These are phyloP conservation scores for Annulohypoxylon moriforme DNA, from an alignment of 495 filamentous ascomycete genomes.

Conservation along the genomic window DNA sequence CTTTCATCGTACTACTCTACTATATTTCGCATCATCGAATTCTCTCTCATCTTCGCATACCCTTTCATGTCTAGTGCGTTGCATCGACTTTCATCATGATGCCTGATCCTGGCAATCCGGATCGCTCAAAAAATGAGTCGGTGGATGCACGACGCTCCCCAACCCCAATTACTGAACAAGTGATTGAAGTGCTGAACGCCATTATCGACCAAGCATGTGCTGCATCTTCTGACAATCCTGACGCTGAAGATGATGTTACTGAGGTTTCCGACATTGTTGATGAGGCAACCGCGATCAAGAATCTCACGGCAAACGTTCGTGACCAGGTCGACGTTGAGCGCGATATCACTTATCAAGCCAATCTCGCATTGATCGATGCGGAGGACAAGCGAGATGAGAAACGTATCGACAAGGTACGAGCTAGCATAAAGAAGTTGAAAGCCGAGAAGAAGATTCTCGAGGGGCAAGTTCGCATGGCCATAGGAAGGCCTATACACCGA, in stretches of 20 bases:
- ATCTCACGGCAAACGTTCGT: conserved; percentile 77
- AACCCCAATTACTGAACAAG: conserved; percentile 12
- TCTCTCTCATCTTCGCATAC: neutral
- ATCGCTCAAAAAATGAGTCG: conserved; percentile 7
- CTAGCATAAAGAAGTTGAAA: conserved; percentile 66
- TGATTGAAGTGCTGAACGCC: too few relatives aligned
- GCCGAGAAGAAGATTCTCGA: conserved; percentile 56
- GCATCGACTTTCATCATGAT: conserved; percentile 5
- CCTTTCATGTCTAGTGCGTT: neutral
- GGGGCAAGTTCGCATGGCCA: conserved; percentile 54
- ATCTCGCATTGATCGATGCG: conserved; percentile 78
- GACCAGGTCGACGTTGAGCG: conserved; percentile 87
- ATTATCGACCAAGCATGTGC: neutral
- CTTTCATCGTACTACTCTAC: neutral
- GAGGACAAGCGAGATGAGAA: conserved; percentile 90
- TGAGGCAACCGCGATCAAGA: conserved; percentile 72
- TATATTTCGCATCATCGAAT: neutral
- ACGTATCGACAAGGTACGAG: conserved; percentile 79
- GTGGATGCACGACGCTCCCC: neutral
- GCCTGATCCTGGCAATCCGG: conserved; percentile 14
- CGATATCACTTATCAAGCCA: conserved; percentile 79
- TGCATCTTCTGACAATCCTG: neutral
- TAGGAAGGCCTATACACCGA: conserved; percentile 54
- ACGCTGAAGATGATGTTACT: neutral
- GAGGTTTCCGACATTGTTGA: conserved; percentile 47